Percentiles rank a stretch among this genome's conserved stretches.
phyloP scores from a whole-genome alignment of 805 yeast genomes.

The Candida ponderosae region DNA sequence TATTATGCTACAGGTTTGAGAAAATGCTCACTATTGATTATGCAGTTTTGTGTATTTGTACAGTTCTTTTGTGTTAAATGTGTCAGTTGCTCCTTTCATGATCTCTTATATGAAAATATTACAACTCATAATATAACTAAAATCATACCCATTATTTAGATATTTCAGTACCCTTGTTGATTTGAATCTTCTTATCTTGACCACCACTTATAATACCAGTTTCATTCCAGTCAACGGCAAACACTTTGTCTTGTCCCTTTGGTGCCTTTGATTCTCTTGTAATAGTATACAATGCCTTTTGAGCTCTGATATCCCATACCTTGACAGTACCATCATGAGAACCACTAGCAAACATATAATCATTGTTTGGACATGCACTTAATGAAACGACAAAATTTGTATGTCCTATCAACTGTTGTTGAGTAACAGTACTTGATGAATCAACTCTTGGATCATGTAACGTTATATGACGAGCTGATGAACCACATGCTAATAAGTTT shows the following conservation, averaged over 20 bases:
- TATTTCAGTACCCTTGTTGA: slow-evolving; percentile 41
- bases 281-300: slow-evolving; percentile 72
- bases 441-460: slow-evolving; percentile 82
- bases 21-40: too few species aligned
- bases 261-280: slow-evolving; percentile 54
- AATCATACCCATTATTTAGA: too few species aligned
- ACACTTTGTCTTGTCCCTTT: slow-evolving; percentile 55
- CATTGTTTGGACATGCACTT: slow-evolving; percentile 67
- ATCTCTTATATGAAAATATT: too few species aligned
- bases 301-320: slow-evolving; percentile 93
- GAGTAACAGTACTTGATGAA: slow-evolving; percentile 49
- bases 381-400: slow-evolving; percentile 82
- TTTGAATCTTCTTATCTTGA: slow-evolving; percentile 86
- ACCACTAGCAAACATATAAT: slow-evolving; percentile 77
- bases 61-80: too few species aligned
- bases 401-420: slow-evolving; percentile 80
- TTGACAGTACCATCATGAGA: slow-evolving; percentile 96
- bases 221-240: slow-evolving; percentile 78
- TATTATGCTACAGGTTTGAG: too few species aligned
- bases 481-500: slow-evolving; percentile 82
- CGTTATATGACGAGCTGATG: slow-evolving; percentile 95
- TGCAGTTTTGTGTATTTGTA: too few species aligned
- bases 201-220: slow-evolving; percentile 91
- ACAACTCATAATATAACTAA: too few species aligned
- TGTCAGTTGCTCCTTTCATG: too few species aligned